Conservation (phyloP, 257 asterid genomes). For the Penstemon barbatus region DNA sequence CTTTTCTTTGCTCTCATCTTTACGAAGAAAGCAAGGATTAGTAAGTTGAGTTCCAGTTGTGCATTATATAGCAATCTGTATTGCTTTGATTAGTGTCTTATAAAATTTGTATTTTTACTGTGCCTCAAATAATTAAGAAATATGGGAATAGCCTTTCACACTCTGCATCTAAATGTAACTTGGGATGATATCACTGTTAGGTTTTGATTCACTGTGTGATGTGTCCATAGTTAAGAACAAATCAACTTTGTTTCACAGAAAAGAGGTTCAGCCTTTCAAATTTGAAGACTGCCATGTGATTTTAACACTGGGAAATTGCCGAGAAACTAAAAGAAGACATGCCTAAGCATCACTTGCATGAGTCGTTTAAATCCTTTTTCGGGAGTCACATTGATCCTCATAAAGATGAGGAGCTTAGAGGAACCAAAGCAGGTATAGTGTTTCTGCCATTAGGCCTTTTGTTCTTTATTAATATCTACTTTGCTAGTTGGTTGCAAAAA, state of each 20-base stretch:
- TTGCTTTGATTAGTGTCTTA: not conserved
- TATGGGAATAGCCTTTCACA: not conserved
- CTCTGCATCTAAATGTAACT: not conserved
- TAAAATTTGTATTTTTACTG: not conserved
- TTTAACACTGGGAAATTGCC: slow-evolving; percentile 28
- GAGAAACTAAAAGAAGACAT: slow-evolving; percentile 40
- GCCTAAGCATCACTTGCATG: slow-evolving; percentile 61
- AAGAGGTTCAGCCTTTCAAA: slow-evolving; percentile 5
- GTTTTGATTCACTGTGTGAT: not conserved
- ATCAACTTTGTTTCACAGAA: not conserved
- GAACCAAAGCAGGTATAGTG: slow-evolving; percentile 64
- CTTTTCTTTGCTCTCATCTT: not conserved
- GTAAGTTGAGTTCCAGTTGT: not conserved
- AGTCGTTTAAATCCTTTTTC: slow-evolving; percentile 46
- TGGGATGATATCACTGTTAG: not conserved
- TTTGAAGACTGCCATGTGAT: slow-evolving; percentile 29
- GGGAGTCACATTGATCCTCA: slow-evolving; percentile 57
- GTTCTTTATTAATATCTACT: not conserved
- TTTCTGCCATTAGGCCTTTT: slow-evolving; percentile 10
- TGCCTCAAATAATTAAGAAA: not conserved
- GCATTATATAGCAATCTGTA: not conserved
- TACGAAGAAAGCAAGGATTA: not conserved
- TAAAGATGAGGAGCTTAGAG: slow-evolving; percentile 71
- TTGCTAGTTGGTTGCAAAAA: slow-evolving; percentile 1
- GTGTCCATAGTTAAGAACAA: not conserved